A percentile compares a stretch with the other conserved stretches of the same genome.
Conservation (phyloP, 2,329 filamentous ascomycete species). For the Fusarium sp. region DNA sequence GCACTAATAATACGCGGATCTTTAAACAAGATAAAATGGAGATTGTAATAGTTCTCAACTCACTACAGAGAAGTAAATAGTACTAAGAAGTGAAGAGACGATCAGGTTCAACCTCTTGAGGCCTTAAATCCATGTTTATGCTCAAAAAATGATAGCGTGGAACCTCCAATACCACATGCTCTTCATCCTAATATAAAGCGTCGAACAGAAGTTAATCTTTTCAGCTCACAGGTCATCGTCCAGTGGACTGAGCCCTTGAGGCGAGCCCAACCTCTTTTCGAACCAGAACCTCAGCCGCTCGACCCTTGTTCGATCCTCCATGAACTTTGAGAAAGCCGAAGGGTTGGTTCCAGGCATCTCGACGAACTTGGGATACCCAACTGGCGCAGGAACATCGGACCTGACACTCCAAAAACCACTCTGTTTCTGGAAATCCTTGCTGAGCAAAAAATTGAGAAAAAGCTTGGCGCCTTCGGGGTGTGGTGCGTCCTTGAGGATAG, state of each 20-base stretch:
- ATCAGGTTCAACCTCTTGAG: too few species aligned
- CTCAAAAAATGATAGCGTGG: too few species aligned
- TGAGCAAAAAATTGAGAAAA: slow-evolving; percentile 59
- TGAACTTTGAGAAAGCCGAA: slow-evolving; percentile 53
- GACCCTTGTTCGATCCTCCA: slow-evolving; percentile 54
- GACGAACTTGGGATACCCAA: slow-evolving; percentile 37
- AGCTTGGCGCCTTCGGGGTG: slow-evolving; percentile 64
- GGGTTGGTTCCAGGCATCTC: slow-evolving; percentile 47
- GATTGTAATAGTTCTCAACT: too few species aligned
- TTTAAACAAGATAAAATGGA: too few species aligned
- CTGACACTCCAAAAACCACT: slow-evolving; percentile 49
- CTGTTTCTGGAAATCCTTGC: slow-evolving; percentile 51
- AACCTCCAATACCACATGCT: too few species aligned
- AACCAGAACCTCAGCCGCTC: slow-evolving; percentile 57
- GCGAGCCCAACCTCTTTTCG: slow-evolving; percentile 55
- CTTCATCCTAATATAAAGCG: too few species aligned
- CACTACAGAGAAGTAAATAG: too few species aligned
- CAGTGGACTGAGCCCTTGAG: slow-evolving; percentile 56
- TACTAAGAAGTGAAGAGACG: too few species aligned
- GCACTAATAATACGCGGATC: too few species aligned
- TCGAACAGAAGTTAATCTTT: background rate
- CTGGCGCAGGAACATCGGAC: slow-evolving; percentile 47
- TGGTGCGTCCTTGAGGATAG: slow-evolving; percentile 59
- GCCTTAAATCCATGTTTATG: too few species aligned
- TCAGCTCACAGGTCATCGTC: slow-evolving; percentile 37